Base-by-base conservation (phyloP, 179 eudicot species). In the Camellia oleifera region DNA sequence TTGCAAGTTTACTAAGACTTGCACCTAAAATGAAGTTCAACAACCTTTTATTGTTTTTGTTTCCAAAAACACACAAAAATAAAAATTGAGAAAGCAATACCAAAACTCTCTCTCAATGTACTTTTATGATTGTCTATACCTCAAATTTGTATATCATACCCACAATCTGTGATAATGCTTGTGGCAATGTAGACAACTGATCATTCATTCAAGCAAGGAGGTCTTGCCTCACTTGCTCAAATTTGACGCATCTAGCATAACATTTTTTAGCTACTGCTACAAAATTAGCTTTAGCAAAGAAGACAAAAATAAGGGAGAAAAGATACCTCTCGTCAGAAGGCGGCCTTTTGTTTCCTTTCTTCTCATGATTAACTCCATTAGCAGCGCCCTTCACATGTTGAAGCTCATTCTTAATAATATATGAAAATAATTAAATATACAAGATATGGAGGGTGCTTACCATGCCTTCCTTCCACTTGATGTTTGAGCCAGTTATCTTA, bases 391-490 rank as follows among this genome's bases (percentile, higher is more conserved):
- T 81, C 52, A 89, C 74, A 84, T 64, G 78, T 42, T 15, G 32
- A 69, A 17, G 42, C 46, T 52, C 45, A 58, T 15, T 18, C 72
- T 68, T 44, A 4, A n/a, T 46, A 12, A 53, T 14, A 54, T 66
- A n/a, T 10, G 32, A 42, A 53, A 44, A 67, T 0, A 44, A 18
- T 67, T 63, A 76, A 60, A 13, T 48, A 71, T 9, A 62, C 11
- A 80, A 54, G 75, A 20, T 23, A 72, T 13, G 54, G 54, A 44
- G 56, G 23, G 48, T 50, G 57, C 58, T 54, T 88, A 95, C 97
- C 91, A 80, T 88, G 83, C 92, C 97, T 80, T 87, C 93, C 85
- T 95, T 95, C 97, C 98, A 95, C 74, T 91, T 89, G 76, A 93
- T 95, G n/a, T 86, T 74, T 66, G 98, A 92, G 63, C 93, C 92